Conservation (phyloP, 2,329 filamentous ascomycete genomes). For the Exophiala sp. region DNA sequence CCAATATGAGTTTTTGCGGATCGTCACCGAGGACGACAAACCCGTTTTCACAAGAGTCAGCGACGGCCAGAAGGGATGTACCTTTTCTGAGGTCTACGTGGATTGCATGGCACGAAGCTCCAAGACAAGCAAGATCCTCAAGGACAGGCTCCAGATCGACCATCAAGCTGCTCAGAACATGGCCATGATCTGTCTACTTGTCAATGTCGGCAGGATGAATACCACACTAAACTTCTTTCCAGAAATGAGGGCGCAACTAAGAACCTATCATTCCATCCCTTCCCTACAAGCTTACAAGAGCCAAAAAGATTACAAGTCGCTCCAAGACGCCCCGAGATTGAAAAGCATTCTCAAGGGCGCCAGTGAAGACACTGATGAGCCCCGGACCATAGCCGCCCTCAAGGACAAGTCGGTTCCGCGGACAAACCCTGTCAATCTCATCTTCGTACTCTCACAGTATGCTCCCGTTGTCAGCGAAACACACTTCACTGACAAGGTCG, state of each 20-base stretch:
- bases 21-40: slow-evolving; percentile 57
- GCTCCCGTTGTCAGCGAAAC: slow-evolving; percentile 87
- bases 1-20: slow-evolving; percentile 58
- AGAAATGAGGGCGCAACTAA: slow-evolving; percentile 95
- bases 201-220: slow-evolving; percentile 98
- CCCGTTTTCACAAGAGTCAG: slow-evolving; percentile 86
- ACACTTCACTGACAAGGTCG: slow-evolving; percentile 76
- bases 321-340: slow-evolving; percentile 89
- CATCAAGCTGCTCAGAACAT: slow-evolving; percentile 90
- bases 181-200: slow-evolving; percentile 97
- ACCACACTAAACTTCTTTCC: slow-evolving; percentile 98
- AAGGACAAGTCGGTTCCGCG: slow-evolving; percentile 63
- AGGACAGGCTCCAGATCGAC: slow-evolving; percentile 92
- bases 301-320: slow-evolving; percentile 91
- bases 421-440: slow-evolving; percentile 94
- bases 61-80: slow-evolving; percentile 65
- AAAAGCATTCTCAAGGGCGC: slow-evolving; percentile 98
- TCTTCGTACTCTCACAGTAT: slow-evolving; percentile 87
- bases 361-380: slow-evolving; percentile 83
- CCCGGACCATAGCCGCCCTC: slow-evolving; percentile 75
- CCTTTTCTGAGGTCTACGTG: slow-evolving; percentile 93
- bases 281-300: slow-evolving; percentile 93
- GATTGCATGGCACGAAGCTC: slow-evolving; percentile 98
- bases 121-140: slow-evolving; percentile 97
- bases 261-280: slow-evolving; percentile 96